These are phyloP conservation scores for Sporothrix phasma DNA, from an alignment of 2,329 filamentous ascomycete genomes.

Conservation along the genomic window DNA sequence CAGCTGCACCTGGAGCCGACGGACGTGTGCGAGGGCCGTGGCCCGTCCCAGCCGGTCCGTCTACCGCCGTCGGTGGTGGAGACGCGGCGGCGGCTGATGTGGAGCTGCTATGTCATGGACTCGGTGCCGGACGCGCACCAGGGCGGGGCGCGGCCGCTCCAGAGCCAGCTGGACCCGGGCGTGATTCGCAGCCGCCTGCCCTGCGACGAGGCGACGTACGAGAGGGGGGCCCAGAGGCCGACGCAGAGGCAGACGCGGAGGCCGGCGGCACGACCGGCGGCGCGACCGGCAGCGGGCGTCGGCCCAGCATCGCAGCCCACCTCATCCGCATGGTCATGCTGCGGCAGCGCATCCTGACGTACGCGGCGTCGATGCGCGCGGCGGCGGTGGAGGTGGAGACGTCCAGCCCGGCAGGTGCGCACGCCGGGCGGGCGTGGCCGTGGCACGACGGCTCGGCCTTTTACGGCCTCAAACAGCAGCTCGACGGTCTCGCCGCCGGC, in stretches of 20 bases:
- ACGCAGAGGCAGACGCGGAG: not conserved
- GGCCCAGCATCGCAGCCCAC: not conserved
- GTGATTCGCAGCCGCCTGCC: conserved; percentile 4
- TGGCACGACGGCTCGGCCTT: conserved; percentile 7
- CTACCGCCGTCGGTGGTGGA: conserved; percentile 3
- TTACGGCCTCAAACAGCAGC: not conserved
- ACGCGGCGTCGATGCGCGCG: not conserved
- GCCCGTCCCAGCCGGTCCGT: not conserved
- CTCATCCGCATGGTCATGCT: conserved; percentile 2
- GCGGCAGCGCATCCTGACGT: conserved; percentile 1
- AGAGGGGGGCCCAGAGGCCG: not conserved
- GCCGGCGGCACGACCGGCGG: too few relatives aligned
- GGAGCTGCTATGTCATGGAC: conserved; percentile 11
- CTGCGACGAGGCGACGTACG: not conserved
- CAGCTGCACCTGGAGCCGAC: conserved; percentile 7
- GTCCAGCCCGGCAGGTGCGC: too few relatives aligned
- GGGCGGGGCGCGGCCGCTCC: not conserved
- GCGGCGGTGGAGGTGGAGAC: not conserved
- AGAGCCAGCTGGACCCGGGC: not conserved
- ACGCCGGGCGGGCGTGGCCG: not conserved
- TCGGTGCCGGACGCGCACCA: conserved; percentile 4
- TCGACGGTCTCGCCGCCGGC: not conserved
- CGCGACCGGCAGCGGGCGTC: too few relatives aligned
- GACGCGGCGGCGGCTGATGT: not conserved
- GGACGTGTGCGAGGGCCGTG: not conserved